These are phyloP conservation scores for Globisporangium paroecandrum DNA, from an alignment of 352 stramenopile genomes.

Conservation along the genomic window DNA sequence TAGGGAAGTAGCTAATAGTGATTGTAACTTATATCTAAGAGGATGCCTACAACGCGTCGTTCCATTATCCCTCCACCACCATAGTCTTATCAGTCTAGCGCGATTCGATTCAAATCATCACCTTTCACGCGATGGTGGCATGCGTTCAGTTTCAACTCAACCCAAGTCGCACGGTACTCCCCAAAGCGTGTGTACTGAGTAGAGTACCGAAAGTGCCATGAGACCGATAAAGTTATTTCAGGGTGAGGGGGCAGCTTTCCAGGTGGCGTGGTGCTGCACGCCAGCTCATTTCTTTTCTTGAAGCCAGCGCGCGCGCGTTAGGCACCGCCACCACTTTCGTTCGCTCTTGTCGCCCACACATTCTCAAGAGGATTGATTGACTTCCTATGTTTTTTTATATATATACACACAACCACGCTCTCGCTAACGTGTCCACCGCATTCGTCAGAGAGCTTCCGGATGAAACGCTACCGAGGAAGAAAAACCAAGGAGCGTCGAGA, in stretches of 20 bases:
- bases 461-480: not conserved
- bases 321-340: not conserved
- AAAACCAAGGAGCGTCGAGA: not conserved
- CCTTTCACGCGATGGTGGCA: not conserved
- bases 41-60: not conserved
- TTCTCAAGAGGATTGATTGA: not conserved
- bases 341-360: not conserved
- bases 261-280: not conserved
- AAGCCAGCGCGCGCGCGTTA: not conserved
- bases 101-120: too few species aligned
- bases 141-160: not conserved
- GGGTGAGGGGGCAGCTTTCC: not conserved
- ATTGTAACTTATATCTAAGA: constrained; percentile 2
- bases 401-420: too few species aligned
- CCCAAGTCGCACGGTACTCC: not conserved
- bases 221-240: not conserved
- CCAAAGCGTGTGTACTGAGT: not conserved
- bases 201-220: not conserved
- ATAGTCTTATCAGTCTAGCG: not conserved
- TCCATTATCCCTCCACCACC: not conserved
- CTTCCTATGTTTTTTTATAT: not conserved
- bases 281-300: not conserved
- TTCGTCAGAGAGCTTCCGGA: not conserved
- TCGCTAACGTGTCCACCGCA: not conserved
- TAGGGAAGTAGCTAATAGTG: not conserved